Conservation (phyloP, 768 basidiomycete species). For the Pluteus cervinus region DNA sequence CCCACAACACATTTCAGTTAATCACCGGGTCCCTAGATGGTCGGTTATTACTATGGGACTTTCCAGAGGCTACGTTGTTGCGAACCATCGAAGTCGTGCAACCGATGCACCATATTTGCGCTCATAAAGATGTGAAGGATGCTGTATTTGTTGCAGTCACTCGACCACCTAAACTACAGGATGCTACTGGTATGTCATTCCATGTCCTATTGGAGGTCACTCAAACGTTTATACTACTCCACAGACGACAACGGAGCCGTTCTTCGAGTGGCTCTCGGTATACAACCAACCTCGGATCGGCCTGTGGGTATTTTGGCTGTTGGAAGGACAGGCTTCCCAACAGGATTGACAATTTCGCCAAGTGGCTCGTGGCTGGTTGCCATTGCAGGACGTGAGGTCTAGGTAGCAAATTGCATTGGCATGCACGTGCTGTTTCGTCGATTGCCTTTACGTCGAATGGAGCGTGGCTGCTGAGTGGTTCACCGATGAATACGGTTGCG, state of each 20-base stretch:
- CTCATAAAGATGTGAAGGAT: conserved; percentile 63
- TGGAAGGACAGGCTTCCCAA: conserved; percentile 61
- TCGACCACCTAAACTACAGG: conserved; percentile 45
- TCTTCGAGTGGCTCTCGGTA: no score
- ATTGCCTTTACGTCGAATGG: conserved; percentile 87
- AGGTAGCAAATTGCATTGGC: conserved; percentile 88
- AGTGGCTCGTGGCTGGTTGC: conserved; percentile 77
- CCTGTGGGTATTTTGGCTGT: conserved; percentile 48
- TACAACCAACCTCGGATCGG: no score
- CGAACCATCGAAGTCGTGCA: conserved; percentile 66
- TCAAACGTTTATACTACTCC: no score
- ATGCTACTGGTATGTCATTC: no score
- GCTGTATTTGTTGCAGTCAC: conserved; percentile 64
- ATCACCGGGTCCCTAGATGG: conserved; percentile 84
- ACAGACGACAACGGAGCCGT: no score
- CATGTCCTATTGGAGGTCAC: no score
- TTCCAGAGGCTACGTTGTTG: conserved; percentile 75
- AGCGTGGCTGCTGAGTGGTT: conserved; percentile 85
- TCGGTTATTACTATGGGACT: conserved; percentile 89
- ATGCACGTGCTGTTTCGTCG: conserved; percentile 88
- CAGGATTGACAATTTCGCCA: conserved; percentile 66
- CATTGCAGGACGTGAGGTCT: conserved; percentile 70
- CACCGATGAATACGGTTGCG: conserved; percentile 71
- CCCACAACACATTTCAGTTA: conserved; percentile 88
- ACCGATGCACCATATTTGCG: conserved; percentile 66